Percentiles rank a stretch among this genome's conserved stretches.
phyloP scores from a whole-genome alignment of 345 rosid species.

The Combretum micranthum region DNA sequence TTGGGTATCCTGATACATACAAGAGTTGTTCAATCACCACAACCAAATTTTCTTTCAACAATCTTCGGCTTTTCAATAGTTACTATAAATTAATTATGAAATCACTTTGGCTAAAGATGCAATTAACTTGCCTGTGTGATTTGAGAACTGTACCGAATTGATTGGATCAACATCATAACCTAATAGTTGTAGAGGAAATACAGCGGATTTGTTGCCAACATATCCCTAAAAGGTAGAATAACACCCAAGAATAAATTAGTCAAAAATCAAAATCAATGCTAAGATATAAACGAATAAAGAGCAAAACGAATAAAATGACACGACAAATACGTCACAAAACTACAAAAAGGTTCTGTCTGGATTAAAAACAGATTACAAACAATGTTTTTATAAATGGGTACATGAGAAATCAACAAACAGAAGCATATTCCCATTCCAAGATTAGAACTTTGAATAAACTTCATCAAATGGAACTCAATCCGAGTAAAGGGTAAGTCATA shows the following conservation, averaged over 20 bases:
- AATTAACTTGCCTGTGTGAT: conserved; percentile 84
- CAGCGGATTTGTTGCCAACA: conserved; percentile 97
- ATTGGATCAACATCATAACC: conserved; percentile 97
- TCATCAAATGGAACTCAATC: no score
- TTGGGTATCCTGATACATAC: conserved; percentile 71
- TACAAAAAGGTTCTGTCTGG: no score
- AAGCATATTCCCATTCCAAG: no score
- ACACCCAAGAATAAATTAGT: neutral
- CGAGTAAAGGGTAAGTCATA: neutral
- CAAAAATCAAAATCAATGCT: neutral
- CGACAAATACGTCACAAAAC: no score
- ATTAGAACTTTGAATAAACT: neutral
- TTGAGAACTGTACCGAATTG: conserved; percentile 95
- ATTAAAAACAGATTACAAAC: neutral
- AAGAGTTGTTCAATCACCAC: conserved; percentile 1
- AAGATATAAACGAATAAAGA: no score
- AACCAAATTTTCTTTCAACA: no score
- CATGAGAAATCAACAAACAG: no score
- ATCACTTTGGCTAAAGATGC: conserved; percentile 22
- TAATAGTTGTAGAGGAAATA: conserved; percentile 88
- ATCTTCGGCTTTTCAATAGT: neutral
- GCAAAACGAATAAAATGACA: no score
- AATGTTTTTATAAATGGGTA: no score
- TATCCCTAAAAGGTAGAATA: conserved; percentile 51
- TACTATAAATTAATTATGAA: conserved; percentile 14